These are phyloP conservation scores for Allomyces macrogynus DNA, from an alignment of 192 early-diverging fungal genomes.

Conservation along the genomic window DNA sequence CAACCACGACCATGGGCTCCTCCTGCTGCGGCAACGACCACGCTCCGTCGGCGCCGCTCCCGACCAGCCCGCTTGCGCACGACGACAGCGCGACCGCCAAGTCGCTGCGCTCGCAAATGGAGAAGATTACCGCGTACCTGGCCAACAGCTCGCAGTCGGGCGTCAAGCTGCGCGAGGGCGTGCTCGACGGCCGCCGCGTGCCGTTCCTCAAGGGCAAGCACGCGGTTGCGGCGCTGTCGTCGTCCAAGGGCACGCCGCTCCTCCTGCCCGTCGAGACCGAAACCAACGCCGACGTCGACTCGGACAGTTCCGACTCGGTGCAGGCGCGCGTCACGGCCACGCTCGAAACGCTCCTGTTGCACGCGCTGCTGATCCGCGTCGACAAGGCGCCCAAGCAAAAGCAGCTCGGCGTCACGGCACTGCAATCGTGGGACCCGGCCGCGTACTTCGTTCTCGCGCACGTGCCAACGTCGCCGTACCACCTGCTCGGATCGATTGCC, in stretches of 20 bases:
- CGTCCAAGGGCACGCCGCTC: not conserved
- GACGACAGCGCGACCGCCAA: no score
- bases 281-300: not conserved
- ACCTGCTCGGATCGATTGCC: conserved; percentile 54
- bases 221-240: not conserved
- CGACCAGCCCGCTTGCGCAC: no score
- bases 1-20: no score
- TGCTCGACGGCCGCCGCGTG: conserved; percentile 69
- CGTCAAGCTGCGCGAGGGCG: conserved; percentile 61
- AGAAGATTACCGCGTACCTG: conserved; percentile 31
- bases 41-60: no score
- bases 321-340: conserved; percentile 35
- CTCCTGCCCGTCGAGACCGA: conserved; percentile 8
- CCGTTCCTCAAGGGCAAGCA: conserved; percentile 72
- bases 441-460: conserved; percentile 84
- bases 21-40: no score
- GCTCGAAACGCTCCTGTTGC: conserved; percentile 38
- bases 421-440: conserved; percentile 52
- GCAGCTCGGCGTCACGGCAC: conserved; percentile 25
- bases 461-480: conserved; percentile 64
- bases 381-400: conserved; percentile 26
- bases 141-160: conserved; percentile 42
- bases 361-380: conserved; percentile 59
- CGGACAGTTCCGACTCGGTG: not conserved
- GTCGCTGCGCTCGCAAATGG: no score